A percentile compares a stretch with the other conserved stretches of the same genome.
These are phyloP conservation scores for Kockiozyma suomiensis DNA, from an alignment of 805 yeast species.

Conservation along the genomic window DNA sequence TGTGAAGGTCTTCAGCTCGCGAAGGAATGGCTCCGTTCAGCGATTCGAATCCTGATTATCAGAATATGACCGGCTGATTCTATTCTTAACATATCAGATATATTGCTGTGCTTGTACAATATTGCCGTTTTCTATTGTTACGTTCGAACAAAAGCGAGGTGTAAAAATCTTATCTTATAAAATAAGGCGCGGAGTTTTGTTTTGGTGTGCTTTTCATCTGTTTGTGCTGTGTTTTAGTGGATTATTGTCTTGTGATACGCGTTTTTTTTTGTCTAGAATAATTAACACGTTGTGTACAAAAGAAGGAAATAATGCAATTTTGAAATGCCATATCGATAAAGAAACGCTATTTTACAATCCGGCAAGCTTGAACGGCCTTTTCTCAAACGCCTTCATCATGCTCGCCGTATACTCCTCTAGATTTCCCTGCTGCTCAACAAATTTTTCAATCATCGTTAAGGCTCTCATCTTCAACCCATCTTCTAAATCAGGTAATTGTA, in stretches of 20 bases:
- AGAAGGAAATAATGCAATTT: no score
- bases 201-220: no score
- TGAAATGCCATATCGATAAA: no score
- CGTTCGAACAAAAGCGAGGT: no score
- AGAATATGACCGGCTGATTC: not conserved
- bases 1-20: not conserved
- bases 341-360: conserved; percentile 10
- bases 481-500: conserved; percentile 34
- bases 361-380: conserved; percentile 14
- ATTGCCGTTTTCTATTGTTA: not conserved
- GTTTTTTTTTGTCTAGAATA: not conserved
- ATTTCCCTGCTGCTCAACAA: conserved; percentile 13
- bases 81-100: no score
- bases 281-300: no score
- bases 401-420: conserved; percentile 15
- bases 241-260: not conserved
- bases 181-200: no score
- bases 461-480: conserved; percentile 25
- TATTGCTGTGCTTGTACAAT: not conserved
- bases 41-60: not conserved
- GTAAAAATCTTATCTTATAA: no score
- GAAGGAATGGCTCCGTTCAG: conserved; percentile 24
- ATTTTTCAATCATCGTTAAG: conserved; percentile 26
- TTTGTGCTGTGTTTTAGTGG: not conserved
- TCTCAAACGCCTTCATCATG: conserved; percentile 8